Evolutionary conservation across 441 rosid genomes (phyloP).

Genomic region (Eutrema salsugineum): DNA sequence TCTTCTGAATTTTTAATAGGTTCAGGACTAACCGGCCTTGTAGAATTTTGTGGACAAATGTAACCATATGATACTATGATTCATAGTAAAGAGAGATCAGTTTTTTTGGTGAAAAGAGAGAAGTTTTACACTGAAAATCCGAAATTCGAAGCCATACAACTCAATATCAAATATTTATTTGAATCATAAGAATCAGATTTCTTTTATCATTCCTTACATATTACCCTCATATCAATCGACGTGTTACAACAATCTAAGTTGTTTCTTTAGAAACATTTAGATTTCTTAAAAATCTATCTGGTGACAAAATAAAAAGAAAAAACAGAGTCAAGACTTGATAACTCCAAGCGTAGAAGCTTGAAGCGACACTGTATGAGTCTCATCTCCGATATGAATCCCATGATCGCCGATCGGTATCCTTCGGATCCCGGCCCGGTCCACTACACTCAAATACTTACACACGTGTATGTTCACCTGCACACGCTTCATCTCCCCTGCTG

Average conservation of each 20-base stretch:
- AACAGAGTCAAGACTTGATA: conserved; percentile 40
- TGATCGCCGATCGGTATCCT: conserved; percentile 87
- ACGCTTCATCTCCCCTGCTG: conserved; percentile 45
- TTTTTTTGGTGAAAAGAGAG: not conserved
- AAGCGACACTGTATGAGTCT: conserved; percentile 56
- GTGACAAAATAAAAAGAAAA: not conserved
- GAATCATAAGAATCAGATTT: conserved; percentile 8
- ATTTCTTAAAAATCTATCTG: not conserved
- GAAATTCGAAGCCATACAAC: not conserved
- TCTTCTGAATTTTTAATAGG: too few species aligned
- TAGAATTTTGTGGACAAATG: too few species aligned
- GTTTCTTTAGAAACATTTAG: not conserved
- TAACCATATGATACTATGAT: too few species aligned
- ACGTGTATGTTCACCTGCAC: conserved; percentile 68
- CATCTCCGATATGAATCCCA: conserved; percentile 60
- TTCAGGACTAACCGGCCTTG: too few species aligned
- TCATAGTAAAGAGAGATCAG: not conserved
- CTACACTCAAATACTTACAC: conserved; percentile 82
- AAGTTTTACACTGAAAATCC: not conserved
- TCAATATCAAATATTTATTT: not conserved
- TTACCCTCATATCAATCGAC: not conserved
- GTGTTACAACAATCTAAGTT: conserved; percentile 5
- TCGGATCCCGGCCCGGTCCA: conserved; percentile 73
- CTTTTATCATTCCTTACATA: not conserved
- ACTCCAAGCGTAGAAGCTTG: conserved; percentile 51